Base-by-base conservation (phyloP, 164 flowering plant genomes). In the Malania oleifera region DNA sequence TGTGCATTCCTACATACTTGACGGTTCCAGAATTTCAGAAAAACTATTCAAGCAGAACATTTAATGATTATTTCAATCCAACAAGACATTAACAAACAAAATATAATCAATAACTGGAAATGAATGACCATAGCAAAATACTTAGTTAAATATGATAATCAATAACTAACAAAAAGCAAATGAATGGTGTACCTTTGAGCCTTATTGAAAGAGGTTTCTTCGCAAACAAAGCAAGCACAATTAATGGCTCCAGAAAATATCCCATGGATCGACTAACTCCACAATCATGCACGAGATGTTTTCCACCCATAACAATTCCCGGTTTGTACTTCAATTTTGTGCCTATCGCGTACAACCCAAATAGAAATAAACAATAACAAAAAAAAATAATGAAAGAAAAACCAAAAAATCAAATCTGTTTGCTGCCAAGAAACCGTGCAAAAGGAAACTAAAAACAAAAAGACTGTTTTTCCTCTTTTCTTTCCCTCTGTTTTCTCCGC, bases 261-360 rank as follows among this genome's bases (percentile, higher is more conserved):
- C 97, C 97, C 64, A 95, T 82, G 0, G 97, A 63, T 2, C 97
- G 77, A 63, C 78, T 79, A 28, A 80, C 54, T 10, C 91, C 95
- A 57, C 97, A 95, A 52, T 91, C 95, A 43, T 89, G 97, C 24
- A 72, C 82, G 44, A 80, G 67, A 66, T 75, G 53, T 55, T 57
- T 95, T 61, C 99, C 99, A 18, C 99, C 96, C 76, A 88, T 75
- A 35, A 91, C 29, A 46, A 81, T 69, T 31, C 97, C 99, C 0
- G 99, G 96, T 66, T 85, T 87, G 70, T 86, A 91, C 82, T 87
- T 91, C 63, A 95, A 52, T 58, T 85, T 85, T 7, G 99, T 91
- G 17, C 97, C 95, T 86, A 60, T 43, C 61, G 52, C 22, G 59
- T 15, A 57, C 9, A 60, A 38, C 39, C 18, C 5, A 37, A 44